Evolutionary conservation across 1,139 yeast species (phyloP).

Genomic region (Magnusiomyces paraingens): DNA sequence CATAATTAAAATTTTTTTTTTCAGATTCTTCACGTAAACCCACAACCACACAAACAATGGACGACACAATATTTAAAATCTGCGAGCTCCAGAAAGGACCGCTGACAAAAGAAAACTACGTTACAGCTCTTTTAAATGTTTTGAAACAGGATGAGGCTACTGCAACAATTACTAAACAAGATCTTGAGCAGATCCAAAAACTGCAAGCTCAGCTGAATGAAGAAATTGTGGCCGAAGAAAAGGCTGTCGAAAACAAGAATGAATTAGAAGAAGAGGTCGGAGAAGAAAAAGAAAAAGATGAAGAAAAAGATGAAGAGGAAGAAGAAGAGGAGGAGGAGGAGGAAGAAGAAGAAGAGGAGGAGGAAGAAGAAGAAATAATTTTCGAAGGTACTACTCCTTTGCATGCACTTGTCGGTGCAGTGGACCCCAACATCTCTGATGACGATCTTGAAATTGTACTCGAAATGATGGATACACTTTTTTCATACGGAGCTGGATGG

Average conservation of each 20-base stretch:
- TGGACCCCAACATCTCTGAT: conserved; percentile 27
- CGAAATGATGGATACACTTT: conserved; percentile 54
- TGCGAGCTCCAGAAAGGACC: conserved; percentile 56
- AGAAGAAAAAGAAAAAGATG: conserved; percentile 37
- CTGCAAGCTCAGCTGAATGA: conserved; percentile 8
- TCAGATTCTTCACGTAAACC: not conserved
- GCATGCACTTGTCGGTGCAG: conserved; percentile 45
- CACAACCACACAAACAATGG: not conserved
- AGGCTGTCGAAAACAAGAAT: conserved; percentile 33
- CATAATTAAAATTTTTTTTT: not conserved
- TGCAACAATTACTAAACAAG: conserved; percentile 61
- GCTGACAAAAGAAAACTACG: conserved; percentile 39
- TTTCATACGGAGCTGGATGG: conserved; percentile 93
- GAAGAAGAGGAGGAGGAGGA: conserved; percentile 29
- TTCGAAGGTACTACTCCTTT: conserved; percentile 63
- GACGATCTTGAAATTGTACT: conserved; percentile 45
- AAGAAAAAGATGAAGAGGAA: conserved; percentile 36
- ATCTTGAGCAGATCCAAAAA: not conserved
- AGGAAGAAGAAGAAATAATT: conserved; percentile 40
- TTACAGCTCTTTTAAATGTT: conserved; percentile 41
- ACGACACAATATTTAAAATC: conserved; percentile 47
- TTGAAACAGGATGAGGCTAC: conserved; percentile 67
- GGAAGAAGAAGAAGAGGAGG: conserved; percentile 33
- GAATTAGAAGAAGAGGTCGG: conserved; percentile 18
- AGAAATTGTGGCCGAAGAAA: conserved; percentile 9